Conservation (phyloP, 1,284 basidiomycete genomes). For the Microbotryum violaceum region DNA sequence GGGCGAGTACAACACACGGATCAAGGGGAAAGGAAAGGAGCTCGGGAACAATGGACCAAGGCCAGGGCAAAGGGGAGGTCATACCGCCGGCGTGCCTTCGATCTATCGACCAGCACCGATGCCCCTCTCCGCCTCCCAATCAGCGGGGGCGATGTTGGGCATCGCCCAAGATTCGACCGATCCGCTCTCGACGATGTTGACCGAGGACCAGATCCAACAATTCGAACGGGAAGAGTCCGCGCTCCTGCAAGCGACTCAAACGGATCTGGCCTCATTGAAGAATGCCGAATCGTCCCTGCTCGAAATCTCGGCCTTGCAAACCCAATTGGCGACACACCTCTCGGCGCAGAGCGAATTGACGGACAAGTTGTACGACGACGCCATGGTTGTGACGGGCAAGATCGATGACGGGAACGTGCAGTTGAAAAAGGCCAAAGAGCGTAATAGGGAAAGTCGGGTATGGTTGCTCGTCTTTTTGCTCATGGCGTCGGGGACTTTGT, state of each 20-base stretch:
- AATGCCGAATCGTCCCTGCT: constrained; percentile 77
- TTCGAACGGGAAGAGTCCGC: constrained; percentile 84
- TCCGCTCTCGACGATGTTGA: constrained; percentile 57
- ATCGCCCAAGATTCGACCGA: constrained; percentile 46
- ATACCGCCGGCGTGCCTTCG: constrained; percentile 43
- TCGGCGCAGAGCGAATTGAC: constrained; percentile 81
- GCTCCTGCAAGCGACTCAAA: constrained; percentile 69
- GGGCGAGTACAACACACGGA: constrained; percentile 50
- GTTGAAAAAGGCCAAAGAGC: constrained; percentile 68
- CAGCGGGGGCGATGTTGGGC: neutral
- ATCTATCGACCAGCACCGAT: constrained; percentile 49
- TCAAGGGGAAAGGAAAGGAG: constrained; percentile 34
- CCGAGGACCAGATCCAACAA: constrained; percentile 75
- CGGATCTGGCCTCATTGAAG: constrained; percentile 74
- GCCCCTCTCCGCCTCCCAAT: neutral
- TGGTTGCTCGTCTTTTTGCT: constrained; percentile 79
- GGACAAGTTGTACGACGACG: constrained; percentile 80
- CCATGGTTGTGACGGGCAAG: constrained; percentile 68
- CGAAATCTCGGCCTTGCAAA: constrained; percentile 83
- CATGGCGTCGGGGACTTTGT: constrained; percentile 70
- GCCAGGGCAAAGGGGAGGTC: constrained; percentile 27
- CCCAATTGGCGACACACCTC: constrained; percentile 75
- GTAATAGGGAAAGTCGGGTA: constrained; percentile 70
- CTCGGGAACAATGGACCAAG: neutral
- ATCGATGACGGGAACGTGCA: constrained; percentile 81